These are phyloP conservation scores for Cerioporus squamosus DNA, from an alignment of 1,284 basidiomycete genomes.

Conservation along the genomic window DNA sequence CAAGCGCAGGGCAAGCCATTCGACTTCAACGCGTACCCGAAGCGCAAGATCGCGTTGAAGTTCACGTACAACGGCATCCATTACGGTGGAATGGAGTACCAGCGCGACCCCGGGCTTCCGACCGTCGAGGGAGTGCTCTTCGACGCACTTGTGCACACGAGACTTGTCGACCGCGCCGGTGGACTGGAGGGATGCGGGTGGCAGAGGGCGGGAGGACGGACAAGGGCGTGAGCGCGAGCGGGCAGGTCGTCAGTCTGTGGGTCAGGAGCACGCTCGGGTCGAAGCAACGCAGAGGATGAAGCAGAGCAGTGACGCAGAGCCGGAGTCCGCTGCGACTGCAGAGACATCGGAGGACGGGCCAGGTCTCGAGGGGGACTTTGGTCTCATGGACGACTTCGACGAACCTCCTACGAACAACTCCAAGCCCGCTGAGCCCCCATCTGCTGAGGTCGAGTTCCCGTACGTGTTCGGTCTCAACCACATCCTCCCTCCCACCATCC, in stretches of 20 bases:
- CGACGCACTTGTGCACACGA: constrained; percentile 76
- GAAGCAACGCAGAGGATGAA: background rate
- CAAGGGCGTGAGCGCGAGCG: constrained; percentile 91
- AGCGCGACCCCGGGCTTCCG: constrained; percentile 72
- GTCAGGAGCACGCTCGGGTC: constrained; percentile 65
- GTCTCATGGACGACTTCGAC: constrained; percentile 31
- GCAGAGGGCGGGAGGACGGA: constrained; percentile 92
- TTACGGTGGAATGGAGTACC: constrained; percentile 90
- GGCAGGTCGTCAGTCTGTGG: constrained; percentile 94
- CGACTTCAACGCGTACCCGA: constrained; percentile 70
- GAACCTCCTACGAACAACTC: constrained; percentile 35
- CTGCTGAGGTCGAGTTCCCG: constrained; percentile 60
- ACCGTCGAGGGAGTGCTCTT: constrained; percentile 93
- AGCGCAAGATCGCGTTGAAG: constrained; percentile 90
- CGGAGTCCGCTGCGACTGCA: background rate
- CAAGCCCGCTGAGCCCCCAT: constrained; percentile 27
- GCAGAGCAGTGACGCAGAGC: background rate
- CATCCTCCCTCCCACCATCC: constrained; percentile 89
- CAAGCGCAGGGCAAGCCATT: constrained; percentile 43
- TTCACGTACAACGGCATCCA: constrained; percentile 93
- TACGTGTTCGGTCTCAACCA: constrained; percentile 88
- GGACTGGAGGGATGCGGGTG: constrained; percentile 90
- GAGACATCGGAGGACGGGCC: constrained; percentile 10
- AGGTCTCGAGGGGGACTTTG: constrained; percentile 37
- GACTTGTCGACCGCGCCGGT: constrained; percentile 72